phyloP scores from a whole-genome alignment of 768 basidiomycete species.

The Crucibulum laeve region DNA sequence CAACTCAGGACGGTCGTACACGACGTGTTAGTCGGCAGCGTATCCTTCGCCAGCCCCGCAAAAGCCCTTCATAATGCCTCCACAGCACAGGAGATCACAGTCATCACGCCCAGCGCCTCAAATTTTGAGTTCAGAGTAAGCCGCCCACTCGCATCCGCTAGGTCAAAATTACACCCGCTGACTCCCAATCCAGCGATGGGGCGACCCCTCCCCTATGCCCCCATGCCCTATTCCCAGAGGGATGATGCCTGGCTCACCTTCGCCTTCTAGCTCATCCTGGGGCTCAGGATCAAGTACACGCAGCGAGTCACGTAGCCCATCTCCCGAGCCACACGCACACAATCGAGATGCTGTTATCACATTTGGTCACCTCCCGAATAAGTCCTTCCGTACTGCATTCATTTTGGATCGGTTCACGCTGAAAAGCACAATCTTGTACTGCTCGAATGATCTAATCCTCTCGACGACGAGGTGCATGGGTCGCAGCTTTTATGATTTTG shows the following conservation, averaged over 20 bases:
- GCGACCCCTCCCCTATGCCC: conserved; percentile 63
- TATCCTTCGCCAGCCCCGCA: conserved; percentile 71
- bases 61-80: conserved; percentile 79
- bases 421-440: conserved; percentile 63
- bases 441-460: conserved; percentile 69
- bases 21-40: conserved; percentile 71
- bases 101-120: conserved; percentile 56
- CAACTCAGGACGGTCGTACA: conserved; percentile 68
- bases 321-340: background rate
- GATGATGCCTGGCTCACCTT: conserved; percentile 24
- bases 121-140: conserved; percentile 53
- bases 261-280: conserved; percentile 23
- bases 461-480: conserved; percentile 54
- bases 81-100: conserved; percentile 77
- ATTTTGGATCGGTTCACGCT: conserved; percentile 76
- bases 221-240: conserved; percentile 36
- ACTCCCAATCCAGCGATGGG: conserved; percentile 48
- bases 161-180: background rate
- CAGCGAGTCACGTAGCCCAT: conserved; percentile 8
- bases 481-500: conserved; percentile 75
- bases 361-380: conserved; percentile 62
- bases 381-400: conserved; percentile 73
- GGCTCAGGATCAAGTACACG: conserved; percentile 12
- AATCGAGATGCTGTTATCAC: conserved; percentile 24
- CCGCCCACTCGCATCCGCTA: background rate